Conservation (phyloP, 2,329 filamentous ascomycete genomes). For the Trichoderma lentiforme region DNA sequence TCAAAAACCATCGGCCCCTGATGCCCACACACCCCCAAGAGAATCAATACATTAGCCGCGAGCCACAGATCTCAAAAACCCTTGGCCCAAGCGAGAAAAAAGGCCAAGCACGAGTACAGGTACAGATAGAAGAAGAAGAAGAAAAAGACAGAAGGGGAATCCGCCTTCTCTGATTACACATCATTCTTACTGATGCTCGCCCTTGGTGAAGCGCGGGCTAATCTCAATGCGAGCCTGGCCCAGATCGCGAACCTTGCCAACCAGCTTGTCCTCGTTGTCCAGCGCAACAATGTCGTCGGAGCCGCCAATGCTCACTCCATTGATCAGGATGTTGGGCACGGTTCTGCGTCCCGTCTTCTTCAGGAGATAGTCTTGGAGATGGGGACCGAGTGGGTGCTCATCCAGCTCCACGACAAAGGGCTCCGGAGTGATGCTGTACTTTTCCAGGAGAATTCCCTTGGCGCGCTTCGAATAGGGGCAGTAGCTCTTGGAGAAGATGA, state of each 20-base stretch:
- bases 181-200: slow-evolving; percentile 8
- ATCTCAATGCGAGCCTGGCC: slow-evolving; percentile 63
- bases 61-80: not conserved
- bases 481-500: slow-evolving; percentile 94
- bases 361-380: slow-evolving; percentile 68
- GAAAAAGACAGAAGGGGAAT: not conserved
- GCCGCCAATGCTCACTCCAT: slow-evolving; percentile 84
- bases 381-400: slow-evolving; percentile 67
- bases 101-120: not conserved
- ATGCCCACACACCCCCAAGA: not conserved
- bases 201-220: slow-evolving; percentile 43
- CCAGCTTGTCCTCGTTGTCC: slow-evolving; percentile 63
- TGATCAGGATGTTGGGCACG: slow-evolving; percentile 88
- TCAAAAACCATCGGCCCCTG: not conserved
- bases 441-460: slow-evolving; percentile 78
- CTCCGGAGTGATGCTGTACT: slow-evolving; percentile 76
- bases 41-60: not conserved
- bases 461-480: slow-evolving; percentile 84
- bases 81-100: not conserved
- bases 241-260: slow-evolving; percentile 68
- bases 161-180: not conserved
- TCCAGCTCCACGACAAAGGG: slow-evolving; percentile 92
- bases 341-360: slow-evolving; percentile 77
- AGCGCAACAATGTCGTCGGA: slow-evolving; percentile 79
- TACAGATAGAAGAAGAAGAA: not conserved